phyloP scores from a whole-genome alignment of 805 yeast genomes.

The Cyberlindnera mississippiensis region DNA sequence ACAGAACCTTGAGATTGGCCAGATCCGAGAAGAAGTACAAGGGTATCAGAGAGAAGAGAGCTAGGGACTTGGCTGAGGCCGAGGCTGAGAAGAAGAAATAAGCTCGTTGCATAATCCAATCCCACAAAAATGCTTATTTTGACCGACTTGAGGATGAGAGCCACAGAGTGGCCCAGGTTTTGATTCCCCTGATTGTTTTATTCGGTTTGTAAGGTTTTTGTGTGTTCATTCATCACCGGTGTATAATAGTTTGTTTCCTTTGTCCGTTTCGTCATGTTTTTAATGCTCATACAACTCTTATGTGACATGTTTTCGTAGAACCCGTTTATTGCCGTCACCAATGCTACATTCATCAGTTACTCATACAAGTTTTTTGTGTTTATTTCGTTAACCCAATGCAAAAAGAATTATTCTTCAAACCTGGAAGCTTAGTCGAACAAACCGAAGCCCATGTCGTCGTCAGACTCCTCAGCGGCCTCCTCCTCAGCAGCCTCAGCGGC shows the following conservation, averaged over 20 bases:
- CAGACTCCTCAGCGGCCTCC: constrained; percentile 62
- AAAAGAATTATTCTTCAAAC: constrained; percentile 4
- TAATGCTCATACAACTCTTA: constrained; percentile 12
- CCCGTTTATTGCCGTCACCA: background rate
- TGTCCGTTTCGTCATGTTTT: constrained; percentile 14
- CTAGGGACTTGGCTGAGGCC: constrained; percentile 95
- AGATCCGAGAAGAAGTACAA: constrained; percentile 89
- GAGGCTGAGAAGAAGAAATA: constrained; percentile 99
- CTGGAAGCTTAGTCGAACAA: constrained; percentile 63
- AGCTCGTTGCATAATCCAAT: constrained; percentile 25
- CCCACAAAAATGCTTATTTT: too few relatives aligned
- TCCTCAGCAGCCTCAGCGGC: constrained; percentile 43
- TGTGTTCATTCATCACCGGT: constrained; percentile 6
- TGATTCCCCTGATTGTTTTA: too few relatives aligned
- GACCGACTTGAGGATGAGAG: too few relatives aligned
- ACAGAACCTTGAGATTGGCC: constrained; percentile 92
- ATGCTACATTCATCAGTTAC: background rate
- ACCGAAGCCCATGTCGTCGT: constrained; percentile 89
- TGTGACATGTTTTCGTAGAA: too few relatives aligned
- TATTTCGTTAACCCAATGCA: constrained; percentile 14
- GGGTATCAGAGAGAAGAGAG: constrained; percentile 98
- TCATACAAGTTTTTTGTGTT: constrained; percentile 10
- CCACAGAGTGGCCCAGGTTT: background rate
- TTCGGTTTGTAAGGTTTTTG: background rate
- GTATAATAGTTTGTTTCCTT: constrained; percentile 14